Base-by-base conservation (phyloP, 176 grass and related monocot species). In the Carex scoparia region DNA sequence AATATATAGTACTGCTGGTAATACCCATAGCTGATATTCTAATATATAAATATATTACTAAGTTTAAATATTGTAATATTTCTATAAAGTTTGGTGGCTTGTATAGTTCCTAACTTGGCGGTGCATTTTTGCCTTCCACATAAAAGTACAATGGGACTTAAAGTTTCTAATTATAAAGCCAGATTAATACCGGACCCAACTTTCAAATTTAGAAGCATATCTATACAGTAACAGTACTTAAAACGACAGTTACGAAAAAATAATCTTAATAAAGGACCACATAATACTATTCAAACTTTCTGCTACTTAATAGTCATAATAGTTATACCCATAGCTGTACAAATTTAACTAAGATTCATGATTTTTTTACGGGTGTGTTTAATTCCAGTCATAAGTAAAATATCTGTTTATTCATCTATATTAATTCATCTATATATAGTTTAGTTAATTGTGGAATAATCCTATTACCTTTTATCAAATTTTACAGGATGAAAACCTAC, bases 401-500 rank as follows among this genome's bases (percentile, higher is more conserved):
- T 66, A 64, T 30, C 28, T 28, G 6, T 63, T 23, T 9, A 76
- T 31, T 51, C 23, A 15, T 23, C 23, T 23, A 11, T n/a, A 32
- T 3, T n/a, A 54, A 31, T 4, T 55, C 72, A 76, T 15, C 10
- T 12, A 76, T 19, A 28, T 44, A 7, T 75, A 7, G 72, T 76
- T 33, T 58, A 65, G 3, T 42, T 8, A 81, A 40, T 48, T 42
- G 3, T 67, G 62, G 9, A 46, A 23, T 83, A 53, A 69, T 69
- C 46, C 63, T 69, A 65, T 0, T 4, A 38, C 3, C 30, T 49
- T 49, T 9, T 60, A 2, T 27, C 19, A 58, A 79, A 13, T 48
- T 13, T 79, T 53, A 87, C 91, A 98, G 95, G 90, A 80, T 93
- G 69, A 51, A 88, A 69, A 94, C 88, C 73, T 98, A 84, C 88